phyloP scores from a whole-genome alignment of 1,139 yeast species.

The Saccharomyces pastorianus region DNA sequence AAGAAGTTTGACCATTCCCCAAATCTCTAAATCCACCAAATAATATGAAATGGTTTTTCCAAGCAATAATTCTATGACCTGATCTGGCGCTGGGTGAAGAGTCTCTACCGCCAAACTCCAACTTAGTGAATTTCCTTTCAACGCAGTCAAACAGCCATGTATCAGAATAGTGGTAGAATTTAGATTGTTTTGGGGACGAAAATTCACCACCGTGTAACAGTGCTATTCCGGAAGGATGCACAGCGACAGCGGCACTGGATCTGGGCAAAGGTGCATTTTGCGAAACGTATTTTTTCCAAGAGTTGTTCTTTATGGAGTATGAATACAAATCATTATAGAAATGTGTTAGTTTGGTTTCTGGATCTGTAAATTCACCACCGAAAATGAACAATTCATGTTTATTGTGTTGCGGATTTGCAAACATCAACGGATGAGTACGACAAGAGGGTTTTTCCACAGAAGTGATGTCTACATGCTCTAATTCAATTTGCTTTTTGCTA shows the following conservation, averaged over 20 bases:
- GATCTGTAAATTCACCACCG: slow-evolving; percentile 71
- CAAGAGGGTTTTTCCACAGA: slow-evolving; percentile 52
- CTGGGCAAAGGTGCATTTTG: slow-evolving; percentile 88
- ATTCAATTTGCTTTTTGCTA: slow-evolving; percentile 70
- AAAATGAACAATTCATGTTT: slow-evolving; percentile 71
- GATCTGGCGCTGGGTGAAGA: slow-evolving; percentile 80
- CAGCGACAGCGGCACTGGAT: slow-evolving; percentile 89
- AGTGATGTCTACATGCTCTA: slow-evolving; percentile 61
- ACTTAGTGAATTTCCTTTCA: slow-evolving; percentile 81
- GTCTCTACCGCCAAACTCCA: slow-evolving; percentile 46
- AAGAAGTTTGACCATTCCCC: slow-evolving; percentile 66
- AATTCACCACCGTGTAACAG: slow-evolving; percentile 94
- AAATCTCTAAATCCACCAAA: slow-evolving; percentile 93
- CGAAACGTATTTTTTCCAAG: slow-evolving; percentile 73
- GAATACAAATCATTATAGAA: slow-evolving; percentile 78
- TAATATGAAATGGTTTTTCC: slow-evolving; percentile 82
- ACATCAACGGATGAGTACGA: slow-evolving; percentile 67
- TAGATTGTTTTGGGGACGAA: slow-evolving; percentile 90
- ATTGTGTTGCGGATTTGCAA: slow-evolving; percentile 68
- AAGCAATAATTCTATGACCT: slow-evolving; percentile 81
- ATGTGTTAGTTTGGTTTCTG: slow-evolving; percentile 44
- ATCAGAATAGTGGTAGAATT: slow-evolving; percentile 94
- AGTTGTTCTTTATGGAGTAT: slow-evolving; percentile 68
- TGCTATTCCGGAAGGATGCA: slow-evolving; percentile 83
- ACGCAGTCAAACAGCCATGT: slow-evolving; percentile 86